phyloP scores from a whole-genome alignment of 768 basidiomycete species.

The Termitomyces sp. region DNA sequence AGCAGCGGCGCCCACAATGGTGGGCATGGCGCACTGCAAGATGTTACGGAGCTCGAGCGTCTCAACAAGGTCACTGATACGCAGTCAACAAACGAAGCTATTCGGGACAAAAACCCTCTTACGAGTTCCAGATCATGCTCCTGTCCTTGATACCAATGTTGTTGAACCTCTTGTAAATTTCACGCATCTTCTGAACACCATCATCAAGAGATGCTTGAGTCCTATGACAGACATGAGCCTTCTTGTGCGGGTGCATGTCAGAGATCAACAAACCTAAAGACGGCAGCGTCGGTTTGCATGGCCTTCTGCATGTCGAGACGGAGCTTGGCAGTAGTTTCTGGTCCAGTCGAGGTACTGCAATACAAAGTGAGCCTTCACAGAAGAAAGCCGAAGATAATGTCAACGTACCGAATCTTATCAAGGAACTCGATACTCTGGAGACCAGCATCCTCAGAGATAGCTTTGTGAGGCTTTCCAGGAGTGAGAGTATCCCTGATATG shows the following conservation, averaged over 20 bases:
- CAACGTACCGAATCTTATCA: slow-evolving; percentile 69
- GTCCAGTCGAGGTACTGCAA: slow-evolving; percentile 69
- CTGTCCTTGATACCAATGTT: slow-evolving; percentile 96
- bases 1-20: slow-evolving; percentile 87
- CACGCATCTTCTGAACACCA: slow-evolving; percentile 81
- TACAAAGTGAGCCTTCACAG: not conserved
- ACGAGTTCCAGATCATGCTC: slow-evolving; percentile 99
- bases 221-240: slow-evolving; percentile 30
- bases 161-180: slow-evolving; percentile 85
- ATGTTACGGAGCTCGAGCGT: slow-evolving; percentile 96
- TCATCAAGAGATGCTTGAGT: slow-evolving; percentile 88
- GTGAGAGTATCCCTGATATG: slow-evolving; percentile 91
- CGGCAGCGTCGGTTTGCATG: slow-evolving; percentile 97
- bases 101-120: slow-evolving; percentile 22
- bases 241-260: not conserved
- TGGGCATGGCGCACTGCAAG: slow-evolving; percentile 93
- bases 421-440: slow-evolving; percentile 79
- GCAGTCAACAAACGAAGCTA: not conserved
- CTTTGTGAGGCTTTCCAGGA: slow-evolving; percentile 88
- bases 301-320: slow-evolving; percentile 97
- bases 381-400: not conserved
- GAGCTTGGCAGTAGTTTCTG: slow-evolving; percentile 84
- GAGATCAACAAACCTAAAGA: slow-evolving; percentile 63
- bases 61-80: slow-evolving; percentile 86
- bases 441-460: slow-evolving; percentile 82